Evolutionary conservation across 768 basidiomycete genomes (phyloP).

Genomic region (Termitomyces sp.): DNA sequence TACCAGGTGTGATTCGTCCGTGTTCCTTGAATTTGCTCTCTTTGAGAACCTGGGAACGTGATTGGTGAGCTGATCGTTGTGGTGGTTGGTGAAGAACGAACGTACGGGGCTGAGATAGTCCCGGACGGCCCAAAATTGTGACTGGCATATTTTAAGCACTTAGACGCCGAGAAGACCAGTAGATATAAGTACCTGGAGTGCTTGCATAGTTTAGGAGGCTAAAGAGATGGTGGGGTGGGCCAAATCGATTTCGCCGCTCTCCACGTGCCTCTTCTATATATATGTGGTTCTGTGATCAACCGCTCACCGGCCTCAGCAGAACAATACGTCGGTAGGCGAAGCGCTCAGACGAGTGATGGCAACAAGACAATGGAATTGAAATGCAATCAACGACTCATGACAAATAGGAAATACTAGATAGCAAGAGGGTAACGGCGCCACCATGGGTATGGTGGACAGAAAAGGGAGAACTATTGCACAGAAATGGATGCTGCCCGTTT

Average conservation of each 20-base stretch:
- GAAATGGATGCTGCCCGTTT: constrained; percentile 12
- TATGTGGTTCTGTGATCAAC: neutral
- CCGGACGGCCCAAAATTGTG: constrained; percentile 43
- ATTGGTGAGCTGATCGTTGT: constrained; percentile 26
- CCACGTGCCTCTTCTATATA: constrained; percentile 23
- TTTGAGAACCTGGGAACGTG: constrained; percentile 70
- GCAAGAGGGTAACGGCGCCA: neutral
- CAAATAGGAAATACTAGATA: neutral
- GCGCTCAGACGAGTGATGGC: neutral
- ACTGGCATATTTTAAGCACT: constrained; percentile 3
- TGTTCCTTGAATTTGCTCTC: constrained; percentile 99
- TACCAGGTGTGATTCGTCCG: constrained; percentile 92
- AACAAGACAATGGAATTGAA: neutral
- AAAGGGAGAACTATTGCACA: constrained; percentile 8
- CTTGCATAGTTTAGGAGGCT: constrained; percentile 28
- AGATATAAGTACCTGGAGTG: constrained; percentile 29
- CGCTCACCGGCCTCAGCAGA: neutral
- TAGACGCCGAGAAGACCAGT: neutral
- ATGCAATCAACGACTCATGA: neutral
- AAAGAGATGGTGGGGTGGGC: constrained; percentile 8
- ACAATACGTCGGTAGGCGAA: neutral
- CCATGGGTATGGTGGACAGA: neutral
- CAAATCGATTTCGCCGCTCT: constrained; percentile 25
- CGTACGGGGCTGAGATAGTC: constrained; percentile 87
- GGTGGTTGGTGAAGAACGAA: constrained; percentile 8